Evolutionary conservation across 2,329 filamentous ascomycete species (phyloP).

Genomic region (Nigrograna mackinnonii): DNA sequence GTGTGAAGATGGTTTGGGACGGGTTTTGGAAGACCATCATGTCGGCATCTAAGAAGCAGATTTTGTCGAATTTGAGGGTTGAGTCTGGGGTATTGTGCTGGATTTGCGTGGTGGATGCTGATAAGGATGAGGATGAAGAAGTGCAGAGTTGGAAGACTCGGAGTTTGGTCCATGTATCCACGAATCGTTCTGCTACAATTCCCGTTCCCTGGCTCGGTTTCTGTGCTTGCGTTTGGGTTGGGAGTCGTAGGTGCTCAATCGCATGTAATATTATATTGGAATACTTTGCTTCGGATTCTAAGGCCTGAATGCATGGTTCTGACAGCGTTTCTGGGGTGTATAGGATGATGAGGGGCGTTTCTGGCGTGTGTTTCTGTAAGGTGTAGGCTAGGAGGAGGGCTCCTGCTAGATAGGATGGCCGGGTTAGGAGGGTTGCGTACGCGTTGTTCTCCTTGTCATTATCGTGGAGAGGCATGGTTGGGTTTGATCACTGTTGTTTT

Average conservation of each 20-base stretch:
- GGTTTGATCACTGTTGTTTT: too few species aligned
- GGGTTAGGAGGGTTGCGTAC: conserved; percentile 57
- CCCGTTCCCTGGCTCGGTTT: conserved; percentile 25
- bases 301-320: conserved; percentile 42
- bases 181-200: conserved; percentile 55
- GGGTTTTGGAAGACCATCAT: conserved; percentile 53
- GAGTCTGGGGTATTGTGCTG: conserved; percentile 5
- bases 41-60: conserved; percentile 59
- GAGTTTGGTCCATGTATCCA: conserved; percentile 60
- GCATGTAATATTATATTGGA: conserved; percentile 45
- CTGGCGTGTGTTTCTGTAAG: conserved; percentile 48
- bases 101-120: too few species aligned
- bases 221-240: conserved; percentile 23
- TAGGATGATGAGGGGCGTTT: conserved; percentile 54
- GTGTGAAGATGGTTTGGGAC: conserved; percentile 44
- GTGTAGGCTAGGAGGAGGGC: conserved; percentile 56
- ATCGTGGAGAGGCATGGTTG: too few species aligned
- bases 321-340: conserved; percentile 50
- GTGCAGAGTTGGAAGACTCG: conserved; percentile 57
- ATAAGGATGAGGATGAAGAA: neutral
- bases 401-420: conserved; percentile 56
- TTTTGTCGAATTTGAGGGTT: conserved; percentile 31
- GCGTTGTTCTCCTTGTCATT: conserved; percentile 38
- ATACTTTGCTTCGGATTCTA: conserved; percentile 46
- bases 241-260: conserved; percentile 47